These are phyloP conservation scores for Lentithecium fluviatile DNA, from an alignment of 495 filamentous ascomycete species.

Conservation along the genomic window DNA sequence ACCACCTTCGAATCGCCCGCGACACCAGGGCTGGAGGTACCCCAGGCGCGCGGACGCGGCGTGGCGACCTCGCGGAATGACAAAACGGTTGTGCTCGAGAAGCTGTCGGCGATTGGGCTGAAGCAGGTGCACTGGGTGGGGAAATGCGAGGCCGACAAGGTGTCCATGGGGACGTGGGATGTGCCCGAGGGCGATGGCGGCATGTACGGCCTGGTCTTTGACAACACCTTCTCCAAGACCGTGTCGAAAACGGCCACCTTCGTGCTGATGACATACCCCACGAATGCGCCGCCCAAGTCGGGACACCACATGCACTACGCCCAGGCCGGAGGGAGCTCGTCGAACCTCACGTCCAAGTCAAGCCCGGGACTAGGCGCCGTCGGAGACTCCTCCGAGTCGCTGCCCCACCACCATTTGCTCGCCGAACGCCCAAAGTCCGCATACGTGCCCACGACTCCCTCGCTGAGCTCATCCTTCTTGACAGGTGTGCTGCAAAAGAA, in stretches of 20 bases:
- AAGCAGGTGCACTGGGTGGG: conserved; percentile 85
- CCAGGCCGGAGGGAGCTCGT: conserved; percentile 49
- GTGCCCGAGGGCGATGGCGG: conserved; percentile 70
- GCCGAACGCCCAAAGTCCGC: conserved; percentile 38
- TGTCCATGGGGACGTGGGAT: conserved; percentile 86
- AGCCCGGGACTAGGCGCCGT: conserved; percentile 38
- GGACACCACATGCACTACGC: conserved; percentile 64
- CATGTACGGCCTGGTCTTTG: conserved; percentile 95
- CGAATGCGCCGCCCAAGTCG: conserved; percentile 74
- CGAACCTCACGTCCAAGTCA: conserved; percentile 48
- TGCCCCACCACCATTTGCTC: conserved; percentile 31
- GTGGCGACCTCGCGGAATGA: conserved; percentile 48
- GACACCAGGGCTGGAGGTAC: conserved; percentile 44
- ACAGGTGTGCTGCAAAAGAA: conserved; percentile 84
- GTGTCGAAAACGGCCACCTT: conserved; percentile 92
- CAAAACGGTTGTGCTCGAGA: conserved; percentile 68
- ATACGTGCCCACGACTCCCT: conserved; percentile 10
- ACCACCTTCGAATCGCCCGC: conserved; percentile 47
- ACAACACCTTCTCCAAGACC: conserved; percentile 98
- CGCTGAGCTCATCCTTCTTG: conserved; percentile 55
- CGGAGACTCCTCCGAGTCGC: conserved; percentile 40
- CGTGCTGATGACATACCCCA: conserved; percentile 90
- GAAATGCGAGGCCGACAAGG: conserved; percentile 93
- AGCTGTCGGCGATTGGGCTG: conserved; percentile 79
- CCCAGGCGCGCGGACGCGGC: conserved; percentile 33